Base-by-base conservation (phyloP, 805 yeast genomes). In the Jamesozyma piceae region DNA sequence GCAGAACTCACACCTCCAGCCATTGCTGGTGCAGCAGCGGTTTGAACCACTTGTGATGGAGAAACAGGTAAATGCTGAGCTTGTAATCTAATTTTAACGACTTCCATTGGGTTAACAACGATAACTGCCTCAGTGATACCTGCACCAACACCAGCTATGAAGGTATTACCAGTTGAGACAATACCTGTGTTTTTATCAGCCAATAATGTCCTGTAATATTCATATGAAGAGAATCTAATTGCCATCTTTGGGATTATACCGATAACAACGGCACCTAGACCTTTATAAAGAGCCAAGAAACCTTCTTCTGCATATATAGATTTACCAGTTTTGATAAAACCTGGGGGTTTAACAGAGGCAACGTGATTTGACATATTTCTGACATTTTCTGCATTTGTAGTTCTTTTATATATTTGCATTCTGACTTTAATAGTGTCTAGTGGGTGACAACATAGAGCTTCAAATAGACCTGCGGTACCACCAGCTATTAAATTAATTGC, bases 221-320 rank as follows among this genome's bases (percentile, higher is more conserved):
- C 97, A 62, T 88, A 90, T 3, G 97, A 84, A 34, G 95, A 82
- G 70, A 90, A 90, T 60, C 98, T 75, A 51, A 90, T 85, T 29
- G 96, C 97, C 98, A 90, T 90, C 63, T 90, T 90, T 44, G 98
- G 98, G 41, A 90, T 95, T 57, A 90, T 90, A 45, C 98, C 98
- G 59, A 90, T 84, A 46, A 88, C 85, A 45, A 90, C 98, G 19
- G 98, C 97, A 24, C 97, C 97, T 41, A 90, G 74, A 43, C 98
- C 98, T 63, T 90, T 89, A 70, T 90, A 90, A 21, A 90, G 74
- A 4, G 96, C 90, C 42, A 86, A 69, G 47, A 86, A 73, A 4
- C 94, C 82, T 63, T 90, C 97, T 47, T 84, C 77, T 45, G 73
- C 72, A 43, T 79, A 85, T 50, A 90, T 89, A 46, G 73, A 71